phyloP scores from a whole-genome alignment of 2,329 filamentous ascomycete genomes.

The Diaporthe amygdali region DNA sequence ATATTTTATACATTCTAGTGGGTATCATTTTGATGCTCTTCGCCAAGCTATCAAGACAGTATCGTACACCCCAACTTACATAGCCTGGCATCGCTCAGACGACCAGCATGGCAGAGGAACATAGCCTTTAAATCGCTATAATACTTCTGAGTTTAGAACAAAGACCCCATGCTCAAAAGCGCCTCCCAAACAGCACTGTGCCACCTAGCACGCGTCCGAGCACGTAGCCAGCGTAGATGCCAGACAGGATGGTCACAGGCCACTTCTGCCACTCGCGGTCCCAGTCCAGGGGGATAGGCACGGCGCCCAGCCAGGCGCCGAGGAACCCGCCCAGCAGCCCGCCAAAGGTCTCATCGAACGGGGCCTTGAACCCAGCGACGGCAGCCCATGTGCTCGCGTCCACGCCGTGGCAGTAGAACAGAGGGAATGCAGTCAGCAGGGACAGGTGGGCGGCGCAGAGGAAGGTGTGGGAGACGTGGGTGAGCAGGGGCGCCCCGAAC shows the following conservation, averaged over 20 bases:
- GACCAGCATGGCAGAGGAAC: not conserved
- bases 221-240: constrained; percentile 79
- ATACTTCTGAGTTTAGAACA: too few species aligned
- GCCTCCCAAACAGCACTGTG: constrained; percentile 52
- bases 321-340: constrained; percentile 77
- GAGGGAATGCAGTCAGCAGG: constrained; percentile 76
- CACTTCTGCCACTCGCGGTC: constrained; percentile 99
- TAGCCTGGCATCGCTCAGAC: not conserved
- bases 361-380: constrained; percentile 69
- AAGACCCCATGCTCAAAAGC: constrained; percentile 34
- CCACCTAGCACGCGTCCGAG: constrained; percentile 70
- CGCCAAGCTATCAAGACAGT: not conserved
- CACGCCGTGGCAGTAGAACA: constrained; percentile 87
- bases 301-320: constrained; percentile 90
- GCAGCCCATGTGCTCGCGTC: constrained; percentile 73
- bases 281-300: constrained; percentile 97
- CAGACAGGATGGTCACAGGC: constrained; percentile 89
- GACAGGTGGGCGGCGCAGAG: constrained; percentile 84
- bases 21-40: not conserved
- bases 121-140: not conserved
- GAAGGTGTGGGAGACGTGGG: constrained; percentile 77
- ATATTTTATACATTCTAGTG: not conserved
- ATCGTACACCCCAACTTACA: not conserved
- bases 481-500: constrained; percentile 89
- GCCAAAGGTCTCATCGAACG: constrained; percentile 85